A percentile compares a stretch with the other conserved stretches of the same genome.
Evolutionary conservation across 139 green algal genomes (phyloP).

Genomic region (Nannochloris sp.): DNA sequence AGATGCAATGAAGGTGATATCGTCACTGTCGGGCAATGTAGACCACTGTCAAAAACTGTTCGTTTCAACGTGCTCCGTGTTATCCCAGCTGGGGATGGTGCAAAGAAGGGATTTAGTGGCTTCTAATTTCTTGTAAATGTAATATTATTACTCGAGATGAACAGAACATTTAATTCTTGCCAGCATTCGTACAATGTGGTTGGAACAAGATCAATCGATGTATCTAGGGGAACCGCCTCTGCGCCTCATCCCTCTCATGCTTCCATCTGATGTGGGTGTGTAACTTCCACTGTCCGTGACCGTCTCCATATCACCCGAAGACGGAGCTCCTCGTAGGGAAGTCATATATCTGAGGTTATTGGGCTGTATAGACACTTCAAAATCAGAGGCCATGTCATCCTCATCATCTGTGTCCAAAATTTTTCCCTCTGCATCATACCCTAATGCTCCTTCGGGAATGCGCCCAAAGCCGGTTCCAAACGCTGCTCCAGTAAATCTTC

Average conservation of each 20-base stretch:
- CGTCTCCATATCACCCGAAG: slow-evolving; percentile 11
- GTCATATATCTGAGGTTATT: slow-evolving; percentile 8
- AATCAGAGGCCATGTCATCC: slow-evolving; percentile 1
- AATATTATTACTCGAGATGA: background rate
- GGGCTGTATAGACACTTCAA: slow-evolving; percentile 10
- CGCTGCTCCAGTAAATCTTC: slow-evolving; percentile 9
- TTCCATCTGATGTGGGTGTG: slow-evolving; percentile 8
- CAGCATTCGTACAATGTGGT: background rate
- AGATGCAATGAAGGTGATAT: slow-evolving; percentile 87
- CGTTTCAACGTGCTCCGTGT: slow-evolving; percentile 98
- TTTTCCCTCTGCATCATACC: slow-evolving; percentile 1
- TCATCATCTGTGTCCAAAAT: slow-evolving; percentile 11
- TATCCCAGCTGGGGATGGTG: slow-evolving; percentile 57
- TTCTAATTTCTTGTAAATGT: slow-evolving; percentile 31
- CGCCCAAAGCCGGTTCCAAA: slow-evolving; percentile 6
- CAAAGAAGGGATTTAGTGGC: slow-evolving; percentile 71
- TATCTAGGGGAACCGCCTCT: slow-evolving; percentile 5
- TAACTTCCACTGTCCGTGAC: slow-evolving; percentile 10
- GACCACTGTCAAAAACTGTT: slow-evolving; percentile 97
- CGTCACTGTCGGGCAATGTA: slow-evolving; percentile 94
- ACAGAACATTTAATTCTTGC: background rate
- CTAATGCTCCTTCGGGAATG: background rate
- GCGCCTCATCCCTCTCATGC: background rate
- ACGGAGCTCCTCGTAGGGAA: background rate
- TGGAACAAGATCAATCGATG: slow-evolving; percentile 1